These are phyloP conservation scores for Pulicaria dysenterica DNA, from an alignment of 129 eudicot species.

Conservation along the genomic window DNA sequence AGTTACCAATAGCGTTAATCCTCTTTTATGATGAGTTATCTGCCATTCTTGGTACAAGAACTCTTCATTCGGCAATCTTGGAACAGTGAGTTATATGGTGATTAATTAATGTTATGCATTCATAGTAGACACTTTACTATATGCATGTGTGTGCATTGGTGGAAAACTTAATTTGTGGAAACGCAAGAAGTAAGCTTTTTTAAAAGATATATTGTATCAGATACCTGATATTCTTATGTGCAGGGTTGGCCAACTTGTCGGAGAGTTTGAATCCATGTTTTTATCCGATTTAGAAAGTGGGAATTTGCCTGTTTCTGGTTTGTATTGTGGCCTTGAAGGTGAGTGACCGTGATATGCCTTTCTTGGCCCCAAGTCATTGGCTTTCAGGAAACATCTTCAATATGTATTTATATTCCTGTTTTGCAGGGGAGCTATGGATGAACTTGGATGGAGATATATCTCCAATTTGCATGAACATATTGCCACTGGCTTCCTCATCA, in stretches of 20 bases:
- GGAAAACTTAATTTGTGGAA: background rate
- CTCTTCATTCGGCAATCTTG: slow-evolving; percentile 66
- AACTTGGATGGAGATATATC: slow-evolving; percentile 87
- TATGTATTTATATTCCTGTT: slow-evolving; percentile 4
- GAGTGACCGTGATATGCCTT: slow-evolving; percentile 26
- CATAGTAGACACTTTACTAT: background rate
- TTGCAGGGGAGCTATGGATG: slow-evolving; percentile 87
- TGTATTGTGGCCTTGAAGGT: slow-evolving; percentile 71
- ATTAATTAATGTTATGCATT: slow-evolving; percentile 10
- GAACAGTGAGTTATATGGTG: slow-evolving; percentile 62
- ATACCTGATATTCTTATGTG: slow-evolving; percentile 24
- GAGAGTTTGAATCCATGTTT: slow-evolving; percentile 78
- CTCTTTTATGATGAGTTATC: slow-evolving; percentile 75
- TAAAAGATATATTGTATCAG: slow-evolving; percentile 1
- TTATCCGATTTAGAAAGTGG: slow-evolving; percentile 64
- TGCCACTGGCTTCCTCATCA: slow-evolving; percentile 65
- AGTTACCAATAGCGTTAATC: slow-evolving; percentile 61
- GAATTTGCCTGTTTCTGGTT: slow-evolving; percentile 44
- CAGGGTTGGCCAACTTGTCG: slow-evolving; percentile 76
- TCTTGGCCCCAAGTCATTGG: background rate
- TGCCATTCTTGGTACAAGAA: slow-evolving; percentile 46
- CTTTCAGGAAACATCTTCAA: slow-evolving; percentile 3
- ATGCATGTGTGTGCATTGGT: background rate
- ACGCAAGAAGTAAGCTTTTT: background rate
- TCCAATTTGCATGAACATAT: slow-evolving; percentile 73